Conservation (phyloP, 2,329 filamentous ascomycete genomes). For the Tolypocladium capitatum region DNA sequence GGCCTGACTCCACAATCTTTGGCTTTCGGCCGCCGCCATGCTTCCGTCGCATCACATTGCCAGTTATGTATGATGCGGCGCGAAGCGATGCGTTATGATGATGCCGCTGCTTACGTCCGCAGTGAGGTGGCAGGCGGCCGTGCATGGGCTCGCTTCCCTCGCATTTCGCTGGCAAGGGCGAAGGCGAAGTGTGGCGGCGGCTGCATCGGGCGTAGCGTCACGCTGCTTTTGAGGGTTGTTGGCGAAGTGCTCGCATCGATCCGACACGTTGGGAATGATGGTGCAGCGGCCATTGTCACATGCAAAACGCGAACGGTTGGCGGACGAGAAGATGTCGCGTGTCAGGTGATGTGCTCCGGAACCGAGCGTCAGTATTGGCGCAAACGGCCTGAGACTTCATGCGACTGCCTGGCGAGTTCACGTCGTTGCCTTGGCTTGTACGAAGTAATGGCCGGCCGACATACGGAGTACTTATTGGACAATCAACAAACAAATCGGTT, state of each 20-base stretch:
- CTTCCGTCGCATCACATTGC: background rate
- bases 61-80: background rate
- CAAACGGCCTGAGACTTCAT: background rate
- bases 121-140: background rate
- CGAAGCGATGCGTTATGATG: background rate
- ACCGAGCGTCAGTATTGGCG: background rate
- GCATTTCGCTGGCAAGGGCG: background rate
- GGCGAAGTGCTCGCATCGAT: background rate
- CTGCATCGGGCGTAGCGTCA: background rate
- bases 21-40: background rate
- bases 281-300: background rate
- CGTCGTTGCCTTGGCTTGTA: background rate
- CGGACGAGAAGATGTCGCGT: background rate
- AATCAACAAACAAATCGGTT: no score
- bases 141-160: no score
- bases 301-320: no score
- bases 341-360: background rate
- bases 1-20: background rate
- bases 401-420: background rate
- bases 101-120: background rate
- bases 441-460: no score
- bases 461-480: no score
- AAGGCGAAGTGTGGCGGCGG: background rate
- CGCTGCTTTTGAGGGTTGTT: background rate
- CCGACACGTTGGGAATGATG: background rate